Percentiles rank a stretch among this genome's conserved stretches.
phyloP scores from a whole-genome alignment of 2,329 filamentous ascomycete species.

The Penicillium concentricum region DNA sequence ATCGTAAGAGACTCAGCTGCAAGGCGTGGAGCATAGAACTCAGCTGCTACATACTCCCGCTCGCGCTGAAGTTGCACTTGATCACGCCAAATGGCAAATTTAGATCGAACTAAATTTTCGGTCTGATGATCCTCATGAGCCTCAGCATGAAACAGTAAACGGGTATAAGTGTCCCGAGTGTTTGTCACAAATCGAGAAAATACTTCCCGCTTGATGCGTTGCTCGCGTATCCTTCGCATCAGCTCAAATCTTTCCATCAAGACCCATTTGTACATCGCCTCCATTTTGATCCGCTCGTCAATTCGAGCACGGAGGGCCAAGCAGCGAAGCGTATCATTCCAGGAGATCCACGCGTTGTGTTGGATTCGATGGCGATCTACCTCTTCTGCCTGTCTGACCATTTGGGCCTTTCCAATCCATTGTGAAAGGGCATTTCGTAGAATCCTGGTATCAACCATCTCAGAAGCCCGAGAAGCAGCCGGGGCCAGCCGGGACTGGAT shows the following conservation, averaged over 20 bases:
- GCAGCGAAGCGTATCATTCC: constrained; percentile 61
- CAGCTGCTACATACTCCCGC: constrained; percentile 41
- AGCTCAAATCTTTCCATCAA: constrained; percentile 49
- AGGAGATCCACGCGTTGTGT: constrained; percentile 58
- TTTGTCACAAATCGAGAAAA: constrained; percentile 43
- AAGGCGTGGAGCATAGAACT: constrained; percentile 45
- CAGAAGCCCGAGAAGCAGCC: constrained; percentile 42
- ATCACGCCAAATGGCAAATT: constrained; percentile 40
- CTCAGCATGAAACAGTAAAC: constrained; percentile 38
- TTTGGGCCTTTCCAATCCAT: constrained; percentile 50
- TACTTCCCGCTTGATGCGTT: constrained; percentile 39
- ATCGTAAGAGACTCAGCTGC: constrained; percentile 40
- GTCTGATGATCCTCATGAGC: constrained; percentile 34
- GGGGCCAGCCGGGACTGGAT: constrained; percentile 45
- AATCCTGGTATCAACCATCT: constrained; percentile 47
- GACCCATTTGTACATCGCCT: constrained; percentile 63
- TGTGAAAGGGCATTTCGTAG: constrained; percentile 47
- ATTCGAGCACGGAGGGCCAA: constrained; percentile 53
- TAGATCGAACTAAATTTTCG: constrained; percentile 35
- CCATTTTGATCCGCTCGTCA: constrained; percentile 55
- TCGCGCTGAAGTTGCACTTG: constrained; percentile 40
- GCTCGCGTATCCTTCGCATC: constrained; percentile 41
- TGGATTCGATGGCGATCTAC: constrained; percentile 55
- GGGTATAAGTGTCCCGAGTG: constrained; percentile 38
- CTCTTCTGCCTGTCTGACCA: constrained; percentile 49